Evolutionary conservation across 2,329 filamentous ascomycete species (phyloP), one percentile per base, ranked within the genome.

Genomic region (Malbranchea cinnamomea): DNA sequence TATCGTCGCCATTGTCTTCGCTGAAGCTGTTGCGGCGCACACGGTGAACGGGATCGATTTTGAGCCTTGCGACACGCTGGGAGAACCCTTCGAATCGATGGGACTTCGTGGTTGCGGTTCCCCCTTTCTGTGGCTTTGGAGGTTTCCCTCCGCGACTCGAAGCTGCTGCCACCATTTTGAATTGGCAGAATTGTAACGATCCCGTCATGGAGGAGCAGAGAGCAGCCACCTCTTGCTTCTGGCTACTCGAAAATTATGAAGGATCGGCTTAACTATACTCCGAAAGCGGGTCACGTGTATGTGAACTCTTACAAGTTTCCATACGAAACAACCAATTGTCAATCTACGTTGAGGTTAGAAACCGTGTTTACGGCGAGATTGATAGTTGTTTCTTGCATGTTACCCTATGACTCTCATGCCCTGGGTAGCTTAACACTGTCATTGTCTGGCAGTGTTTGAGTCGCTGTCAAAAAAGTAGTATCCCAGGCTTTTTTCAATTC

Each of bases 1-100:
- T 71, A 13, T 75, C 67, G 36, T 75, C 71, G 47, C 77, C 65
- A 53, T 85, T 77, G 62, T 81, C 76, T 48, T 77, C 72, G 38
- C 85, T 78, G 59, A 89, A 74, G 75, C 60, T 91, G 71, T 52
- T 52, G 22, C 78, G 78, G 56, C 84, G 81, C 45, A 91, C 78
- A 58, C 78, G 78, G 55, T 89, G 83, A 43, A 98, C 70, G 26
- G 89, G 89, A 47, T 98, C 87, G 59, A 98, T 77, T 57, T 82
- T 89, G 49, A 95, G 71, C 54, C 85, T 89, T 39, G 81, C 73
- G 52, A 95, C 81, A 54, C 91, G 89, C 49, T 77, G 71, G 36
- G 78, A 81, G 59, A 95, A 95, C 38, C 81, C 78, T 59, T 94
- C 79, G 71, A 83, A 95, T 51, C 81, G 71, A 58, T 94, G 82